Percentiles rank a stretch among this genome's conserved stretches.
phyloP scores from a whole-genome alignment of 2,329 filamentous ascomycete species.

The Botryotinia convoluta region DNA sequence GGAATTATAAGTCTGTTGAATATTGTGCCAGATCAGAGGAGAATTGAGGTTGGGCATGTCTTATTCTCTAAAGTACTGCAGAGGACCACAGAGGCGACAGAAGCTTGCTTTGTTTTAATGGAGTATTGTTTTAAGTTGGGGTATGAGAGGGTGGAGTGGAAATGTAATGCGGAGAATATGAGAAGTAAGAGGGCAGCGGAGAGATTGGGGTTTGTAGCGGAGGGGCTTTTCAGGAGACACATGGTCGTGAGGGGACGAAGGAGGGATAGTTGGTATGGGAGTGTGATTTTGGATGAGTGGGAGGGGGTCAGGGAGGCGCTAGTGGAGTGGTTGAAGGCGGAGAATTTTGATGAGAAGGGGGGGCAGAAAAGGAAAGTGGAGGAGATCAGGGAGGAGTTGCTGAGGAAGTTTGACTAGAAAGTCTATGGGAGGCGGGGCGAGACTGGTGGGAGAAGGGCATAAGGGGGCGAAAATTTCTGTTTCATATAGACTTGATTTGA shows the following conservation, averaged over 20 bases:
- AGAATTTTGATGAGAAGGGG: slow-evolving; percentile 45
- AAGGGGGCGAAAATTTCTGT: not conserved
- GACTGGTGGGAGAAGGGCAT: not conserved
- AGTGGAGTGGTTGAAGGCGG: slow-evolving; percentile 52
- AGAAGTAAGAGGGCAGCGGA: slow-evolving; percentile 53
- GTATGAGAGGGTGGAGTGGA: slow-evolving; percentile 62
- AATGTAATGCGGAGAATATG: slow-evolving; percentile 56
- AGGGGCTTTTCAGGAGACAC: slow-evolving; percentile 61
- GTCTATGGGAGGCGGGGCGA: not conserved
- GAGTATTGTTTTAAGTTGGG: slow-evolving; percentile 53
- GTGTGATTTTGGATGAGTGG: slow-evolving; percentile 60
- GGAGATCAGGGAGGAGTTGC: slow-evolving; percentile 26
- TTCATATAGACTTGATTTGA: not conserved
- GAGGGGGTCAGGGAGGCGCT: slow-evolving; percentile 44
- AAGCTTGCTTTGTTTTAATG: slow-evolving; percentile 56
- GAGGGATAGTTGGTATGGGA: slow-evolving; percentile 60
- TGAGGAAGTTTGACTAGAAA: not conserved
- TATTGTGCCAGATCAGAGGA: slow-evolving; percentile 47
- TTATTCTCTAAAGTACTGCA: slow-evolving; percentile 51
- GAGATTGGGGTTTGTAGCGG: slow-evolving; percentile 56
- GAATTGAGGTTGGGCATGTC: slow-evolving; percentile 57
- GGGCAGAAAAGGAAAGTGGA: slow-evolving; percentile 48
- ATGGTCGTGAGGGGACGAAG: slow-evolving; percentile 56
- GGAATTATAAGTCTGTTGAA: slow-evolving; percentile 46
- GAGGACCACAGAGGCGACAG: slow-evolving; percentile 55